Percentiles rank a stretch among this genome's conserved stretches.
phyloP scores from a whole-genome alignment of 306 rosid genomes.

The Vigna radiata region DNA sequence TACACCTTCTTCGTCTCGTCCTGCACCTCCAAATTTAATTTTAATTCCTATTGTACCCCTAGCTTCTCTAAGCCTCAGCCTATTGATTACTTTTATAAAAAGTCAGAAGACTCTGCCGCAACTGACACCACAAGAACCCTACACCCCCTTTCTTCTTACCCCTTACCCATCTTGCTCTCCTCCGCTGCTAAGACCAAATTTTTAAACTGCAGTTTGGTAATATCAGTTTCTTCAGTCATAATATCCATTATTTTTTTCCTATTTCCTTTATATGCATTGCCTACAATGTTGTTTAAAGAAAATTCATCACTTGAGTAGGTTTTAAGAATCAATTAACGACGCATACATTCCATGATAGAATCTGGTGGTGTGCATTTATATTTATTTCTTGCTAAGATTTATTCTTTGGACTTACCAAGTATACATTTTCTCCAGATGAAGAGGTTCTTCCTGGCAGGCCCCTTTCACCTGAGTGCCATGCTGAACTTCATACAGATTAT shows the following conservation, averaged over 20 bases:
- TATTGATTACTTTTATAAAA: too few relatives aligned
- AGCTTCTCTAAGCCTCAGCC: too few relatives aligned
- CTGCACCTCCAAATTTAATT: too few relatives aligned
- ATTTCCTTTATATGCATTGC: background rate
- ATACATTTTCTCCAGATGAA: constrained; percentile 58
- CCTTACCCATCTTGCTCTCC: too few relatives aligned
- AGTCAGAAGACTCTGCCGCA: too few relatives aligned
- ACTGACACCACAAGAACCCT: too few relatives aligned
- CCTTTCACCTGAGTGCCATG: constrained; percentile 69
- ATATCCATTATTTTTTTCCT: background rate
- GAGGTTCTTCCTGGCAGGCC: constrained; percentile 87
- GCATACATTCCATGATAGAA: constrained; percentile 30
- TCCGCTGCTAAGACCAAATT: too few relatives aligned
- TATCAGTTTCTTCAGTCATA: constrained; percentile 11
- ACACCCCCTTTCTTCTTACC: too few relatives aligned
- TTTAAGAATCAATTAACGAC: constrained; percentile 15
- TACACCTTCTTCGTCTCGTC: too few relatives aligned
- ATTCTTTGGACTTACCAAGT: constrained; percentile 32
- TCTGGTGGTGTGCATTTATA: constrained; percentile 17
- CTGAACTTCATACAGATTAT: constrained; percentile 86
- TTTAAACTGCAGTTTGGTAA: constrained; percentile 77
- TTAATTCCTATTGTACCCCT: too few relatives aligned
- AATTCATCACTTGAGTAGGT: constrained; percentile 15
- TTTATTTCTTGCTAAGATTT: constrained; percentile 11
- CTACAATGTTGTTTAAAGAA: background rate